Base-by-base conservation (phyloP, 2,329 filamentous ascomycete genomes). In the Aspergillus chevalieri region DNA sequence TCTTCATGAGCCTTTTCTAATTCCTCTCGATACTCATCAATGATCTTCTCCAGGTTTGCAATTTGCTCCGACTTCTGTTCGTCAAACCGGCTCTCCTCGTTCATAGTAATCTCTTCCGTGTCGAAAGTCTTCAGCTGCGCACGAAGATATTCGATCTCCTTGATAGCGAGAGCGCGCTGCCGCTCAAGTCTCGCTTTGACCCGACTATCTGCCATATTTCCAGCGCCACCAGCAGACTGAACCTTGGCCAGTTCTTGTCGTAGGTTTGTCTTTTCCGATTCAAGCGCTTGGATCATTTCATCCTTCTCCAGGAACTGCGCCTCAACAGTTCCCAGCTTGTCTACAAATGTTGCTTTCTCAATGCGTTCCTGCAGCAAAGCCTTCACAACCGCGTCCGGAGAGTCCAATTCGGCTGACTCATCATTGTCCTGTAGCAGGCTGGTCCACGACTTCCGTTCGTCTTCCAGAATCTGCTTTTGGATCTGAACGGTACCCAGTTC, bases 71-170 rank as follows among this genome's bases (percentile, higher is more conserved):
- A 74, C 55, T 90, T 92, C 17, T 83, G 78, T 57, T 86, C 81
- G 61, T 98, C 89, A 47, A 87, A 85, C 41, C 67, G 69, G 30
- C 81, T 83, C 30, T 89, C 87, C 0, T 88, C 83, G 43, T 92
- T 84, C 72, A 96, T 87, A 0, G 91, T 91, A 47, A 83, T 82
- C 61, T 97, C 91, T 68, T 98, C 93, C 0, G 83, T 81, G 61
- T 97, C 89, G 52, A 94, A 86, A 0, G 87, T 86, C 70, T 91
- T 91, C 48, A 97, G 78, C 68, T 98, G 93, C 0, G 89, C 92
- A 19, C 93, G 87, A 6, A 98, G 79, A 65, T 95, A 95, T 58
- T 96, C 91, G 0, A 93, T 89, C 66, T 98, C 94, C 64, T 96
- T 96, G 21, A 89, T 78, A 0, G 91, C 89, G 6, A 98, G 78